Evolutionary conservation across 1,284 basidiomycete genomes (phyloP).

Genomic region (Trichosporon sp.): DNA sequence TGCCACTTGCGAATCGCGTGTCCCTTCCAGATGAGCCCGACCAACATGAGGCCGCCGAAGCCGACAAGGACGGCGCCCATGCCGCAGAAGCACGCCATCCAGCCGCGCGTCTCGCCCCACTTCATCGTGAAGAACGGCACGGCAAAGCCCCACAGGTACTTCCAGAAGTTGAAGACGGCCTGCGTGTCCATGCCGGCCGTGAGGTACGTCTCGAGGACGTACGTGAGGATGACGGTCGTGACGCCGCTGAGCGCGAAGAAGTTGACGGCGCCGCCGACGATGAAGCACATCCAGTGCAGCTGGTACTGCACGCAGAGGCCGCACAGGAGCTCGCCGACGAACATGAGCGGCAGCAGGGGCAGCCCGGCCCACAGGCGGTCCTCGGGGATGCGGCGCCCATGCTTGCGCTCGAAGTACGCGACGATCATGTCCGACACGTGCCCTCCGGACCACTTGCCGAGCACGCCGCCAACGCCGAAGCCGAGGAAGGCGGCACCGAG

Average conservation of each 20-base stretch:
- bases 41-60: conserved; percentile 24
- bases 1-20: conserved; percentile 25
- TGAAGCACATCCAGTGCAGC: conserved; percentile 42
- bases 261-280: conserved; percentile 41
- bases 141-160: conserved; percentile 46
- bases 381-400: conserved; percentile 43
- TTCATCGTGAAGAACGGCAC: conserved; percentile 43
- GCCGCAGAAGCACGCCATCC: conserved; percentile 29
- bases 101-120: conserved; percentile 34
- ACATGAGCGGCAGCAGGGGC: conserved; percentile 28
- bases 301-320: conserved; percentile 35
- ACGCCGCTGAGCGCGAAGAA: conserved; percentile 37
- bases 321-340: conserved; percentile 36
- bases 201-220: conserved; percentile 45
- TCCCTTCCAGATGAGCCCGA: conserved; percentile 33
- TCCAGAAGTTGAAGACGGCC: conserved; percentile 48
- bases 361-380: conserved; percentile 42
- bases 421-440: conserved; percentile 38
- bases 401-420: conserved; percentile 30
- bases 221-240: conserved; percentile 32
- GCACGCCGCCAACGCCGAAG: conserved; percentile 36
- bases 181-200: conserved; percentile 39
- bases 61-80: conserved; percentile 34
- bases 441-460: conserved; percentile 46
- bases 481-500: conserved; percentile 44